Conservation (phyloP, 805 yeast species). For the Schwanniomyces pseudopolymorphus region DNA sequence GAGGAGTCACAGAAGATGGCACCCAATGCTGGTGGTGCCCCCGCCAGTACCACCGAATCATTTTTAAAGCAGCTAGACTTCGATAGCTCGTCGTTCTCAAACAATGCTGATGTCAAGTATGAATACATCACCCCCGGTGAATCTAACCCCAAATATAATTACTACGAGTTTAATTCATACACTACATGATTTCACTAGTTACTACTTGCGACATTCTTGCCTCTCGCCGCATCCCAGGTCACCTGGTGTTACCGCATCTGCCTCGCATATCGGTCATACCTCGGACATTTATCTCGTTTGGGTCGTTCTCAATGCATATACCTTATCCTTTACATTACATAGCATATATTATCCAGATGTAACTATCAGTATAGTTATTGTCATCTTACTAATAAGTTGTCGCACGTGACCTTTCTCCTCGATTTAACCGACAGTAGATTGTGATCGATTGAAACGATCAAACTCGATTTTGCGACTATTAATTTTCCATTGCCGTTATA, state of each 20-base stretch:
- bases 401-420: not conserved
- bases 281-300: no score
- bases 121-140: slow-evolving; percentile 17
- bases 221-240: no score
- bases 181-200: slow-evolving; percentile 11
- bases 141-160: slow-evolving; percentile 21
- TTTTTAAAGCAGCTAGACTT: slow-evolving; percentile 30
- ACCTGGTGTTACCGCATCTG: no score
- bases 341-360: no score
- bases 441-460: not conserved
- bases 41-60: slow-evolving; percentile 26
- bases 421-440: not conserved
- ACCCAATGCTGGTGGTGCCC: slow-evolving; percentile 1
- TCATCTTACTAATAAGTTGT: not conserved
- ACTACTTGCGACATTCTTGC: no score
- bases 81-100: not conserved
- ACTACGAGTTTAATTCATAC: slow-evolving; percentile 32
- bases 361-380: not conserved
- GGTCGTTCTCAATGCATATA: no score
- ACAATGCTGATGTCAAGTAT: slow-evolving; percentile 11
- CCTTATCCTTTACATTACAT: no score
- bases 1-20: slow-evolving; percentile 21
- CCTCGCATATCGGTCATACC: no score
- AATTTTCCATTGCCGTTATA: no score
- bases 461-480: not conserved